Evolutionary conservation across 805 yeast species (phyloP).

Genomic region (Metschnikowia kofuensis): DNA sequence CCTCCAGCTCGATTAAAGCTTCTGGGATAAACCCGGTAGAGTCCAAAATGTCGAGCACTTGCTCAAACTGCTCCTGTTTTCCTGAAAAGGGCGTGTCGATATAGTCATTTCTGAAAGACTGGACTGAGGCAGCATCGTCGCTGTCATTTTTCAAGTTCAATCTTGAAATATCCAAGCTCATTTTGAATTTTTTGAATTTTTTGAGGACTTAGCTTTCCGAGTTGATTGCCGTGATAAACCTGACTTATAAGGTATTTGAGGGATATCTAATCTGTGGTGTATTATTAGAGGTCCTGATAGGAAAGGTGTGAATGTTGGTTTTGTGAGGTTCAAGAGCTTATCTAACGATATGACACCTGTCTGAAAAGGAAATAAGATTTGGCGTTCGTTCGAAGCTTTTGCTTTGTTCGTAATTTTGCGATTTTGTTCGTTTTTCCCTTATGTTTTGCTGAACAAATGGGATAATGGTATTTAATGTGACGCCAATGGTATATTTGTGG

Average conservation of each 20-base stretch:
- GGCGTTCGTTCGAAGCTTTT: background rate
- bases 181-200: background rate
- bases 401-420: background rate
- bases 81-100: conserved; percentile 73
- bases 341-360: conserved; percentile 5
- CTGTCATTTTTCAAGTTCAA: conserved; percentile 15
- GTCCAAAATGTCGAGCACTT: conserved; percentile 79
- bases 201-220: background rate
- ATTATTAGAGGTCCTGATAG: conserved; percentile 1
- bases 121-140: conserved; percentile 31
- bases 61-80: conserved; percentile 74
- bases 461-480: too few species aligned
- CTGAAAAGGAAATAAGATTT: conserved; percentile 1
- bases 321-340: conserved; percentile 1
- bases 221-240: background rate
- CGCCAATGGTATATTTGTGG: background rate
- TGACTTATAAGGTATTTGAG: background rate
- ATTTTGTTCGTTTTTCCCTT: too few species aligned
- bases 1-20: conserved; percentile 76
- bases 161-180: conserved; percentile 19
- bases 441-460: too few species aligned
- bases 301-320: conserved; percentile 2
- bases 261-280: background rate
- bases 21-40: conserved; percentile 88
- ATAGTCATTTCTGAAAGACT: conserved; percentile 55